Conservation (phyloP, 495 filamentous ascomycete species). For the Usnea hakonensis region DNA sequence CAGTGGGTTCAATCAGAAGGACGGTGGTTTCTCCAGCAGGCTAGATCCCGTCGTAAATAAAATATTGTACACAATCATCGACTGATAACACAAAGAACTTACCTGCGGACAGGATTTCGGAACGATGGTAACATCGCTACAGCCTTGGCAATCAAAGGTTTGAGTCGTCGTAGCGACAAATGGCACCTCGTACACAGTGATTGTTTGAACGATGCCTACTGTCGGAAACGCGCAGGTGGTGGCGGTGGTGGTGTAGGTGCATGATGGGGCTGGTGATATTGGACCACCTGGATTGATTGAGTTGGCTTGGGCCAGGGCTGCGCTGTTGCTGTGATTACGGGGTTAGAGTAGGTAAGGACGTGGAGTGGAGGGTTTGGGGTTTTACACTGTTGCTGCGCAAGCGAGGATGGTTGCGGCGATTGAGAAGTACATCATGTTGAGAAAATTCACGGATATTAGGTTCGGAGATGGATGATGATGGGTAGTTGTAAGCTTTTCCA, state of each 20-base stretch:
- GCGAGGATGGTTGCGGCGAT: constrained; percentile 1
- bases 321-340: background rate
- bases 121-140: constrained; percentile 2
- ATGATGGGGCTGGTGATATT: too few relatives aligned
- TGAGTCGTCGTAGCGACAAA: constrained; percentile 6
- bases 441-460: too few relatives aligned
- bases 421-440: constrained; percentile 4
- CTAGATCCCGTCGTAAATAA: too few relatives aligned
- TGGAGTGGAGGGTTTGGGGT: background rate
- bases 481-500: too few relatives aligned
- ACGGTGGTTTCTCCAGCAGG: background rate
- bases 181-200: constrained; percentile 15
- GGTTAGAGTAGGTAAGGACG: background rate
- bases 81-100: background rate
- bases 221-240: background rate
- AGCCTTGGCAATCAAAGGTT: constrained; percentile 14
- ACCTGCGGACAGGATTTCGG: background rate
- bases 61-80: background rate
- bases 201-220: background rate
- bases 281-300: background rate
- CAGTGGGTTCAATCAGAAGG: background rate
- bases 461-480: too few relatives aligned
- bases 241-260: constrained; percentile 9
- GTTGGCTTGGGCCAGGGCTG: background rate
- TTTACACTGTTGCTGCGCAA: constrained; percentile 5